Evolutionary conservation across 1,284 basidiomycete species (phyloP), one percentile per base, ranked within the genome.

Genomic region (Trichosporon asahii): DNA sequence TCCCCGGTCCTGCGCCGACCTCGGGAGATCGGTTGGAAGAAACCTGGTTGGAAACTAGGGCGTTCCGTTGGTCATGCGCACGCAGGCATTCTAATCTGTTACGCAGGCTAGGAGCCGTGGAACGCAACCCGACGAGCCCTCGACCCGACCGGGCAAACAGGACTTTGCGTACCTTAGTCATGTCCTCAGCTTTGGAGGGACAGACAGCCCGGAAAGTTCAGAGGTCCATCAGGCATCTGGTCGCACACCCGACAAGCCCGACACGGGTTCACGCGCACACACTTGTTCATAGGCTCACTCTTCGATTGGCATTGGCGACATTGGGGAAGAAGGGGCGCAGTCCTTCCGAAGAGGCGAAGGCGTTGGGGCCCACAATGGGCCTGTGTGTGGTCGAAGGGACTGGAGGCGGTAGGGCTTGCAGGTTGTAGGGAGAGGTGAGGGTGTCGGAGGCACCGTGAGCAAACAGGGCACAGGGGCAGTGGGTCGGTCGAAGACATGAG

Each of bases 261-360:
- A 44, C 21, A 53, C 23, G n/a, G 49, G 21, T 11, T 25, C 7
- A 9, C 49, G 49, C 49, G 18, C 15, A 18, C 49, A 18, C 49
- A 53, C 21, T 8, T 6, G 31, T 9, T 33, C 31, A 53, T 21
- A 23, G 49, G 23, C 23, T 23, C 49, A 25, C 21, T 53, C 11
- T 53, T 3, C 40, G 49, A 53, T 0, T 21, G 49, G 23, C 9
- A 53, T 18, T 46, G 49, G 49, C 49, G 49, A 53, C 49, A 53
- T 53, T 53, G 49, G 49, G 49, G 49, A 53, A 53, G 49, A 53
- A 53, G 49, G 49, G 49, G 49, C 5, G 49, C 49, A 25, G 23
- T 53, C 49, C 49, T 53, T 53, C 49, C 57, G 18, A 61, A 31
- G 57, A 31, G 57, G 57, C 57, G 57, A 61, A 8, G 57, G 29